Conservation (phyloP, 768 basidiomycete genomes). For the Suillus occidentalis region DNA sequence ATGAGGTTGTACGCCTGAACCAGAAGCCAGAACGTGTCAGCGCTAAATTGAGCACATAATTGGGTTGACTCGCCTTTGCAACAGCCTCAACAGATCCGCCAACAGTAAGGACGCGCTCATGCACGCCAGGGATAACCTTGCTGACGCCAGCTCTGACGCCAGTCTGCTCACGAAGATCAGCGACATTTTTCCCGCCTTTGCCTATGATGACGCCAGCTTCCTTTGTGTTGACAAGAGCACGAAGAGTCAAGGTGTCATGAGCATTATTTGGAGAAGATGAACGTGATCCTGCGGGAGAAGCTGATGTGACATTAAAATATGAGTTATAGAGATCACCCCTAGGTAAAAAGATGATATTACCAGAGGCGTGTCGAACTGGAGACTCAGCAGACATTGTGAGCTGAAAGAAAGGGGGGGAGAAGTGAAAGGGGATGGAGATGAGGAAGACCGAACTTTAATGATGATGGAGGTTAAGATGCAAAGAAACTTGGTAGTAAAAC, state of each 20-base stretch:
- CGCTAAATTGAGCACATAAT: slow-evolving; percentile 2
- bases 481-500: slow-evolving; percentile 10
- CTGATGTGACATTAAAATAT: slow-evolving; percentile 29
- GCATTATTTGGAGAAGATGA: slow-evolving; percentile 65
- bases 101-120: slow-evolving; percentile 96
- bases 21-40: slow-evolving; percentile 16
- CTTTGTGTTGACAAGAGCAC: slow-evolving; percentile 94
- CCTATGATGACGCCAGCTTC: slow-evolving; percentile 98
- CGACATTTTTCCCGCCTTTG: slow-evolving; percentile 96
- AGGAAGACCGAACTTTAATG: slow-evolving; percentile 15
- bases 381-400: slow-evolving; percentile 66
- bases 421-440: slow-evolving; percentile 13
- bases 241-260: slow-evolving; percentile 81
- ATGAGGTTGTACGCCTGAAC: slow-evolving; percentile 91
- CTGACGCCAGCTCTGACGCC: slow-evolving; percentile 98
- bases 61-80: slow-evolving; percentile 63
- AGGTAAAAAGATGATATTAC: slow-evolving; percentile 35
- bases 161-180: slow-evolving; percentile 91
- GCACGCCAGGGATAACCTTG: slow-evolving; percentile 97
- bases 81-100: slow-evolving; percentile 91
- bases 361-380: slow-evolving; percentile 52
- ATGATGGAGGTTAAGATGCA: slow-evolving; percentile 5
- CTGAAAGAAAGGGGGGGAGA: slow-evolving; percentile 5
- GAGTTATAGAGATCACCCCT: slow-evolving; percentile 14
- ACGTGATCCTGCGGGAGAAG: slow-evolving; percentile 66